A percentile compares a stretch with the other conserved stretches of the same genome.
phyloP scores from a whole-genome alignment of 129 eudicot genomes.

The Silybum marianum region DNA sequence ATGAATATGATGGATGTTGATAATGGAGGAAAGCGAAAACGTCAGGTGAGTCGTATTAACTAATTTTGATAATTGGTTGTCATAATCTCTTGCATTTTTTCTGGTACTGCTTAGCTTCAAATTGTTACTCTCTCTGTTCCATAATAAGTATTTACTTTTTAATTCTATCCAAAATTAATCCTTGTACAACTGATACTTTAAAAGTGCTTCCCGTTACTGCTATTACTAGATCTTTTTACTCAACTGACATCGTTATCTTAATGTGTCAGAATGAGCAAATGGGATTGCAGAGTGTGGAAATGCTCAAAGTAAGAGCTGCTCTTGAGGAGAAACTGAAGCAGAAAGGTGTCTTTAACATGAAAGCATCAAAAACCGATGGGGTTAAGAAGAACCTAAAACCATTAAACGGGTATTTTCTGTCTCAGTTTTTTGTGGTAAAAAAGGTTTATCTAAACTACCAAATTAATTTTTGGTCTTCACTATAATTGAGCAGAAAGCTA shows the following conservation, averaged over 20 bases:
- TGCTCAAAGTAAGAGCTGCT: conserved; percentile 90
- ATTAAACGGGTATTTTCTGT: conserved; percentile 53
- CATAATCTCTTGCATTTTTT: neutral
- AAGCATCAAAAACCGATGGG: conserved; percentile 43
- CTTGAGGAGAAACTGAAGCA: conserved; percentile 91
- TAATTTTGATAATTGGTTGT: neutral
- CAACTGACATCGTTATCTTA: neutral
- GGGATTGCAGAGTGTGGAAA: conserved; percentile 73
- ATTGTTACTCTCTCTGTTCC: neutral
- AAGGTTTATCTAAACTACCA: neutral
- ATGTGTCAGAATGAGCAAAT: conserved; percentile 52
- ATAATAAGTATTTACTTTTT: too few species aligned
- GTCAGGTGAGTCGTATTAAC: conserved; percentile 36
- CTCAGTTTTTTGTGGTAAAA: neutral
- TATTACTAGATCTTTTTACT: neutral
- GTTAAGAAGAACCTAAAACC: conserved; percentile 42
- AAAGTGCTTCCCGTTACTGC: neutral
- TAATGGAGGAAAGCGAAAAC: conserved; percentile 45
- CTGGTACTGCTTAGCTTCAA: neutral
- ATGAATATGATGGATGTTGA: conserved; percentile 27
- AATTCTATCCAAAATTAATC: neutral
- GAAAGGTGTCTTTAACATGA: conserved; percentile 61
- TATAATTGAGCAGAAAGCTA: conserved; percentile 54
- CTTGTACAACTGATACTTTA: neutral
- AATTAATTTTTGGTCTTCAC: neutral